Evolutionary conservation across 805 yeast species (phyloP).

Genomic region (Kuraishia ogatae): DNA sequence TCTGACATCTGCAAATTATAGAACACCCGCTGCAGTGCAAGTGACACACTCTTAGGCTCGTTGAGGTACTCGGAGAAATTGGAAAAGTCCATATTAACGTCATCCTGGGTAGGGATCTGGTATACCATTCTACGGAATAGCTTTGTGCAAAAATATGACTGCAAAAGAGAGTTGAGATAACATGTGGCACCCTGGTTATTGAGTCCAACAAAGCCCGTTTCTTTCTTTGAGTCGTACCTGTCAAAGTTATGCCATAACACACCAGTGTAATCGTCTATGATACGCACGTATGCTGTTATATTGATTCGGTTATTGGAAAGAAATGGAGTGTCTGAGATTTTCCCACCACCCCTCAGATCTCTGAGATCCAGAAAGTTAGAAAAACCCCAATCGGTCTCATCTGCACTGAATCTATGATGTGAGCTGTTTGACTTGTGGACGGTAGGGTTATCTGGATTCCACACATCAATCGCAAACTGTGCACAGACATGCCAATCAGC

Average conservation of each 20-base stretch:
- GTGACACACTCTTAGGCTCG: conserved; percentile 52
- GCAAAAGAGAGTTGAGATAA: conserved; percentile 85
- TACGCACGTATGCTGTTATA: conserved; percentile 68
- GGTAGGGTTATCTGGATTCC: conserved; percentile 69
- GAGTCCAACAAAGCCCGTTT: conserved; percentile 87
- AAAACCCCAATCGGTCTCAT: conserved; percentile 95
- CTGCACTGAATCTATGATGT: conserved; percentile 66
- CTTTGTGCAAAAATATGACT: conserved; percentile 82
- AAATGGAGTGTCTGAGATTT: conserved; percentile 26
- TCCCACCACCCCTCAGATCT: conserved; percentile 25
- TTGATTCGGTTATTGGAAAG: conserved; percentile 49
- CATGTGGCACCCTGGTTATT: conserved; percentile 98
- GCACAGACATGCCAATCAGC: conserved; percentile 79
- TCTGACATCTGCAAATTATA: conserved; percentile 68
- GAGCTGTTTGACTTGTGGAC: conserved; percentile 56
- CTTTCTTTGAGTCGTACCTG: conserved; percentile 79
- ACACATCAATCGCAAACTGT: conserved; percentile 76
- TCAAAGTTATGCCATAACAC: conserved; percentile 86
- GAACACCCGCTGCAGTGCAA: conserved; percentile 83
- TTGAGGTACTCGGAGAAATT: conserved; percentile 12
- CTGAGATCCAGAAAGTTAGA: conserved; percentile 59
- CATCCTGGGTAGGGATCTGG: conserved; percentile 73
- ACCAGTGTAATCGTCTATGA: conserved; percentile 85
- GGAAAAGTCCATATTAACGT: conserved; percentile 24
- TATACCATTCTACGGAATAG: conserved; percentile 79